Evolutionary conservation across 2,329 filamentous ascomycete genomes (phyloP).

Genomic region (Camillea tinctor): DNA sequence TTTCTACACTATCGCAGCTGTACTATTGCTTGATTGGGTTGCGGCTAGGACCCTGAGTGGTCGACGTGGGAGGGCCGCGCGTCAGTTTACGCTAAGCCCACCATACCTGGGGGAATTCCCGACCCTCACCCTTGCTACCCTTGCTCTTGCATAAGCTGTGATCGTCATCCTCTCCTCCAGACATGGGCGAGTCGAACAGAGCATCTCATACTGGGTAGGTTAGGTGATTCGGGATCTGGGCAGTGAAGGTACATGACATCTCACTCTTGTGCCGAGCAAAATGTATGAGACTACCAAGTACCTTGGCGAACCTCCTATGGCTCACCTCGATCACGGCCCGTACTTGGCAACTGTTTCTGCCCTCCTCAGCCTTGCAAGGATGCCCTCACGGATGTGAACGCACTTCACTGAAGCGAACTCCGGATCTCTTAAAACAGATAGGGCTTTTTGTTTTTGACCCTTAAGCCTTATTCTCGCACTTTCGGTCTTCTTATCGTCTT

Average conservation of each 20-base stretch:
- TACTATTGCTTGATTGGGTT: neutral
- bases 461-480: constrained; percentile 7
- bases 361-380: neutral
- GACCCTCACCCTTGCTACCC: neutral
- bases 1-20: no score
- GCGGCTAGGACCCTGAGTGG: neutral
- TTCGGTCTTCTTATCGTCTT: constrained; percentile 5
- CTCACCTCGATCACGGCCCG: neutral
- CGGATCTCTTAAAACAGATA: neutral
- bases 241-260: neutral
- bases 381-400: neutral
- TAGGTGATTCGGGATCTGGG: neutral
- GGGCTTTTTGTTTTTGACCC: neutral
- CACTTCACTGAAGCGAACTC: neutral
- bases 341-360: neutral
- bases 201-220: neutral
- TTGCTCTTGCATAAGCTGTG: neutral
- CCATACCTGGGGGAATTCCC: neutral
- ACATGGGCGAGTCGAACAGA: neutral
- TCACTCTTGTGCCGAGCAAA: neutral
- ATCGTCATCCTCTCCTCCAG: neutral
- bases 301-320: neutral
- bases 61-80: neutral
- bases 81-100: neutral
- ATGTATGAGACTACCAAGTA: neutral